Conservation (phyloP, 306 rosid genomes). For the Prunus salicina region DNA sequence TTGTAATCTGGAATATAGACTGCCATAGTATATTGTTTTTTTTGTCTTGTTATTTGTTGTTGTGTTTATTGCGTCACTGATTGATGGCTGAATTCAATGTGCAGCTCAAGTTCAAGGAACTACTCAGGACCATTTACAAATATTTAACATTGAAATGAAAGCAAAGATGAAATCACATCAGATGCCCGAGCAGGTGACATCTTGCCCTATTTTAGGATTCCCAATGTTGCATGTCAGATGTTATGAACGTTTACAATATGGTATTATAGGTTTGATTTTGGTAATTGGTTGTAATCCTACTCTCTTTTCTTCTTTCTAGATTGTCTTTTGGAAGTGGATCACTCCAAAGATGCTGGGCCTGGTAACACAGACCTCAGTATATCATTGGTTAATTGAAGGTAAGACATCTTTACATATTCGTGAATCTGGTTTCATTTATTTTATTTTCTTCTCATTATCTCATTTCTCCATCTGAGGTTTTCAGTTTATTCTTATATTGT, state of each 20-base stretch:
- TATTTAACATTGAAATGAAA: slow-evolving; percentile 69
- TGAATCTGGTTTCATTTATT: slow-evolving; percentile 1
- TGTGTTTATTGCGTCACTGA: not conserved
- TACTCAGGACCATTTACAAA: slow-evolving; percentile 82
- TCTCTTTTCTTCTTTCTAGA: slow-evolving; percentile 29
- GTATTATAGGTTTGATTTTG: slow-evolving; percentile 6
- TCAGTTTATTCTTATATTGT: not conserved
- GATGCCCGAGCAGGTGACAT: slow-evolving; percentile 72
- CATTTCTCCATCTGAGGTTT: not conserved
- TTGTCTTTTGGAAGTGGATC: slow-evolving; percentile 88
- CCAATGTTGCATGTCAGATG: not conserved
- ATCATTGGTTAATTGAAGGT: slow-evolving; percentile 85
- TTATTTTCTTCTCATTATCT: not conserved
- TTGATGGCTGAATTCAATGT: slow-evolving; percentile 10
- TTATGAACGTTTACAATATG: not conserved
- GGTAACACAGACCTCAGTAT: slow-evolving; percentile 67
- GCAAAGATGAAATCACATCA: slow-evolving; percentile 73
- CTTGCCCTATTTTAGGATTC: slow-evolving; percentile 8
- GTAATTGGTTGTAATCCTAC: slow-evolving; percentile 6
- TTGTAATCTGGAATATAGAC: not conserved
- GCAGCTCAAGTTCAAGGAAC: slow-evolving; percentile 79
- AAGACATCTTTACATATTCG: slow-evolving; percentile 8
- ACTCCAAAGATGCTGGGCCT: slow-evolving; percentile 55
- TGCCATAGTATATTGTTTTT: not conserved
- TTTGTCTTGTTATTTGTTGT: not conserved